These are phyloP conservation scores for Tylopilus sp. DNA, from an alignment of 768 basidiomycete species.

Conservation along the genomic window DNA sequence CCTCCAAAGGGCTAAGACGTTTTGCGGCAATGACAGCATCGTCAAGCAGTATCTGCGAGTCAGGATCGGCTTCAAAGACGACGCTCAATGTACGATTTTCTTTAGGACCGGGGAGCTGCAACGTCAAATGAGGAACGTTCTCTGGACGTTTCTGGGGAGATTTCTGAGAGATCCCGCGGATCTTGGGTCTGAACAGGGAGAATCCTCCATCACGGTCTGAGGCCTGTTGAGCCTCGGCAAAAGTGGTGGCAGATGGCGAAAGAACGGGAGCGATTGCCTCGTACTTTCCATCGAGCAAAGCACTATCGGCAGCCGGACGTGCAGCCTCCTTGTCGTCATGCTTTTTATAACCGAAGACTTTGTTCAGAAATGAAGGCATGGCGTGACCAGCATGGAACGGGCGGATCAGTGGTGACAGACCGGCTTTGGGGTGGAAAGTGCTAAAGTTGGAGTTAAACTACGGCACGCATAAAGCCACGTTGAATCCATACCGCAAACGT, in stretches of 20 bases:
- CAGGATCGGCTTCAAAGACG: slow-evolving; percentile 59
- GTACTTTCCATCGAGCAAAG: slow-evolving; percentile 71
- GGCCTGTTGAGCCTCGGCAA: slow-evolving; percentile 24
- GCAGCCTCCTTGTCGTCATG: slow-evolving; percentile 46
- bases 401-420: slow-evolving; percentile 13
- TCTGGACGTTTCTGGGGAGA: slow-evolving; percentile 33
- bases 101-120: slow-evolving; percentile 56
- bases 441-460: slow-evolving; percentile 10
- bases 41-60: slow-evolving; percentile 42
- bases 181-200: slow-evolving; percentile 49
- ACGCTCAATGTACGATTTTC: slow-evolving; percentile 50
- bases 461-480: neutral
- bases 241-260: slow-evolving; percentile 32
- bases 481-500: slow-evolving; percentile 1
- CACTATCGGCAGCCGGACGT: slow-evolving; percentile 36
- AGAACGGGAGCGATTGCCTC: slow-evolving; percentile 57
- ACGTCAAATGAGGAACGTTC: slow-evolving; percentile 53
- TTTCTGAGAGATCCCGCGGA: slow-evolving; percentile 36
- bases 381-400: slow-evolving; percentile 16
- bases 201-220: slow-evolving; percentile 44
- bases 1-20: slow-evolving; percentile 58
- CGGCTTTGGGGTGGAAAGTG: neutral
- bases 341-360: slow-evolving; percentile 74
- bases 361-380: slow-evolving; percentile 70
- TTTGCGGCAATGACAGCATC: slow-evolving; percentile 56